These are phyloP conservation scores for Stygiomarasmius scandens DNA, from an alignment of 1,284 basidiomycete species.

Conservation along the genomic window DNA sequence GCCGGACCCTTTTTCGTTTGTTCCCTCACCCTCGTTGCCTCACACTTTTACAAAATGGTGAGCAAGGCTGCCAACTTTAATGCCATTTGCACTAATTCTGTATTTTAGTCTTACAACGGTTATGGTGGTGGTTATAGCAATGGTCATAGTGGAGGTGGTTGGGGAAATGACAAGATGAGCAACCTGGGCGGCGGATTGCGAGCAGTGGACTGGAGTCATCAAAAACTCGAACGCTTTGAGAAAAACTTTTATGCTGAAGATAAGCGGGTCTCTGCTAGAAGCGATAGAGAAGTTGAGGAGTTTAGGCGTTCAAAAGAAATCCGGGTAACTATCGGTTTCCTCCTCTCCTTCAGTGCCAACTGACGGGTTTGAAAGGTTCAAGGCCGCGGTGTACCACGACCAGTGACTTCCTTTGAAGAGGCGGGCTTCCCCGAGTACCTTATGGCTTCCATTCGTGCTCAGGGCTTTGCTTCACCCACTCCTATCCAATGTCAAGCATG, in stretches of 20 bases:
- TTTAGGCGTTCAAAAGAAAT: conserved; percentile 90
- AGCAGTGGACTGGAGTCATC: conserved; percentile 82
- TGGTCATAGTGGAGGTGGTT: conserved; percentile 45
- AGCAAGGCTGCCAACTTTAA: no score
- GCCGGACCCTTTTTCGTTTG: no score
- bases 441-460: conserved; percentile 89
- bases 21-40: no score
- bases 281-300: conserved; percentile 86
- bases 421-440: conserved; percentile 96
- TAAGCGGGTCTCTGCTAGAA: conserved; percentile 78
- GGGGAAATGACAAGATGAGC: conserved; percentile 78
- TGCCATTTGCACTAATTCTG: no score
- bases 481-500: conserved; percentile 98
- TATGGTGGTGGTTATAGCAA: conserved; percentile 25
- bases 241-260: conserved; percentile 99
- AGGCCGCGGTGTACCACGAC: conserved; percentile 88
- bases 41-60: no score
- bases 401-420: conserved; percentile 93
- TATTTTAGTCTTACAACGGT: conserved; percentile 5
- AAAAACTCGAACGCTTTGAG: conserved; percentile 83
- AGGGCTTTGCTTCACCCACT: conserved; percentile 90
- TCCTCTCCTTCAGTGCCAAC: neutral
- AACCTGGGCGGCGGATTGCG: conserved; percentile 85
- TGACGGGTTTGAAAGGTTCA: conserved; percentile 61
- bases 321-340: conserved; percentile 50